phyloP scores from a whole-genome alignment of 1,284 basidiomycete genomes.

The Tilletia horrida region DNA sequence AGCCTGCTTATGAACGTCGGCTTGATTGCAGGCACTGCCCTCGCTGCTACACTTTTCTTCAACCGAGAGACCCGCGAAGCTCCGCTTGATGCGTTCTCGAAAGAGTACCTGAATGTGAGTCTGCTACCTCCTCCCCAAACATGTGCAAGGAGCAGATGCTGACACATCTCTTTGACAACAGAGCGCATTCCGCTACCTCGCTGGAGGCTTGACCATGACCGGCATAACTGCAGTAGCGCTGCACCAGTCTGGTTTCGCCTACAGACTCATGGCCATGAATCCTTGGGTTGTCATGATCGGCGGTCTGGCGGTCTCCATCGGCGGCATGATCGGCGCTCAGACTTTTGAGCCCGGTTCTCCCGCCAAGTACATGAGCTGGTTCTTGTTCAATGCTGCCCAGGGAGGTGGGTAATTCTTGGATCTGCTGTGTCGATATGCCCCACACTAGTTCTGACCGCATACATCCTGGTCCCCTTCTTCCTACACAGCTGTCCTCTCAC shows the following conservation, averaged over 20 bases:
- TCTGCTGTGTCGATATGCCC: not conserved
- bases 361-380: constrained; percentile 55
- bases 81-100: constrained; percentile 34
- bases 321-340: constrained; percentile 55
- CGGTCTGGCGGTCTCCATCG: constrained; percentile 64
- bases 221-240: constrained; percentile 73
- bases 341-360: constrained; percentile 48
- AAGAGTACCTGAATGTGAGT: constrained; percentile 67
- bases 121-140: not conserved
- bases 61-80: constrained; percentile 50
- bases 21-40: constrained; percentile 48
- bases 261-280: constrained; percentile 74
- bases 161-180: not conserved
- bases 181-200: constrained; percentile 73
- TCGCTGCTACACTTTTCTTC: constrained; percentile 46
- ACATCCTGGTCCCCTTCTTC: not conserved
- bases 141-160: not conserved
- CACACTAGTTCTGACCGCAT: not conserved
- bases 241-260: constrained; percentile 71
- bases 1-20: constrained; percentile 39
- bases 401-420: constrained; percentile 56
- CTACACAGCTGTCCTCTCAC: constrained; percentile 60
- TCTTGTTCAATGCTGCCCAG: constrained; percentile 77
- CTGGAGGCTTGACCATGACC: constrained; percentile 72
- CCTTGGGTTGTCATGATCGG: constrained; percentile 81